phyloP scores from a whole-genome alignment of 1,284 basidiomycete genomes.

The Ganoderma lucidum region DNA sequence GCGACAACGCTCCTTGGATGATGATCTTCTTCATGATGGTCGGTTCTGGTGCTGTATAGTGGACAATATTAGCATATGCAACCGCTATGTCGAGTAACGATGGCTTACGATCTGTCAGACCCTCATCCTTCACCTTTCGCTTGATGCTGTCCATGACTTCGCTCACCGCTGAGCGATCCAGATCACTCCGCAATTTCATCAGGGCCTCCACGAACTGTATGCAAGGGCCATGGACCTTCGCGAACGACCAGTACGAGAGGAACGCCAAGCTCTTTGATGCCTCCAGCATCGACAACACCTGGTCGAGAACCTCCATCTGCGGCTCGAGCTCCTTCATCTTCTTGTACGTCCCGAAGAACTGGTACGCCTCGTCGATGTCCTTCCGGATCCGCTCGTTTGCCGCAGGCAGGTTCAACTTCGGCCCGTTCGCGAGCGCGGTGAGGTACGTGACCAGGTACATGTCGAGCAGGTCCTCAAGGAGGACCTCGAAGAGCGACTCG shows the following conservation, averaged over 20 bases:
- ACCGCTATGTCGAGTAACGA: background rate
- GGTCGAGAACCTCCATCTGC: slow-evolving; percentile 89
- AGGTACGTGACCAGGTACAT: slow-evolving; percentile 93
- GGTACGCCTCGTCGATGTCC: slow-evolving; percentile 82
- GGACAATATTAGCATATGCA: slow-evolving; percentile 10
- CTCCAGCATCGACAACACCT: slow-evolving; percentile 85
- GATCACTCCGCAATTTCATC: slow-evolving; percentile 90
- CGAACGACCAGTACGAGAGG: slow-evolving; percentile 95
- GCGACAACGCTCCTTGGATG: slow-evolving; percentile 76
- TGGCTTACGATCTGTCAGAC: slow-evolving; percentile 82
- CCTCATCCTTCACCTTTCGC: slow-evolving; percentile 91
- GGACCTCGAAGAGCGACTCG: slow-evolving; percentile 89
- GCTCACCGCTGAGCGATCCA: slow-evolving; percentile 87
- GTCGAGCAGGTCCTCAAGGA: slow-evolving; percentile 94
- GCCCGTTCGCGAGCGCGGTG: slow-evolving; percentile 84
- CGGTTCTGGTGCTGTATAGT: slow-evolving; percentile 67
- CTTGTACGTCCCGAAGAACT: slow-evolving; percentile 87
- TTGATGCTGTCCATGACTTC: slow-evolving; percentile 96
- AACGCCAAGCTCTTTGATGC: slow-evolving; percentile 95
- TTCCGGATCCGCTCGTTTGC: slow-evolving; percentile 85
- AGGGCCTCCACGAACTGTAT: slow-evolving; percentile 90
- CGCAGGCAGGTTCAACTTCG: slow-evolving; percentile 89
- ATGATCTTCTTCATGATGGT: slow-evolving; percentile 89
- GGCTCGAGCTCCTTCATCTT: slow-evolving; percentile 82
- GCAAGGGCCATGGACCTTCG: slow-evolving; percentile 95